Evolutionary conservation across 2,329 filamentous ascomycete species (phyloP).

Genomic region (Aureobasidium lini): DNA sequence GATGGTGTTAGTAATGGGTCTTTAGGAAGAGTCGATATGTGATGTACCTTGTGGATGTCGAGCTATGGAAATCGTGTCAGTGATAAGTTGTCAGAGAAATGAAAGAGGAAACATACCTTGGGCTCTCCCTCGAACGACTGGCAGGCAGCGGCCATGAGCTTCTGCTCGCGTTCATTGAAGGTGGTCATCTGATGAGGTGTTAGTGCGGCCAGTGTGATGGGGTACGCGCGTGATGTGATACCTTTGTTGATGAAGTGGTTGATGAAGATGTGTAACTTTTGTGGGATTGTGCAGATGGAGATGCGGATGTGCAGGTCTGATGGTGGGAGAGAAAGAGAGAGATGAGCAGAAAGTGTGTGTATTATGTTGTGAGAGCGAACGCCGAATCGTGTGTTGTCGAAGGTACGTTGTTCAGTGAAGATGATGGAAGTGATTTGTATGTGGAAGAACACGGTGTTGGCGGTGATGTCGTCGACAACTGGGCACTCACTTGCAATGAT

Average conservation of each 20-base stretch:
- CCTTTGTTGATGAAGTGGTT: not conserved
- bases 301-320: not conserved
- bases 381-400: not conserved
- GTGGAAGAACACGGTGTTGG: no score
- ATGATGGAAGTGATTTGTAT: not conserved
- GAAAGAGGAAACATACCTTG: slow-evolving; percentile 17
- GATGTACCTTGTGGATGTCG: slow-evolving; percentile 20
- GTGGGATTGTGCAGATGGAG: not conserved
- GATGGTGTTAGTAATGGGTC: not conserved
- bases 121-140: slow-evolving; percentile 24
- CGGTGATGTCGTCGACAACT: not conserved
- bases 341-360: not conserved
- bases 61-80: slow-evolving; percentile 15
- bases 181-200: not conserved
- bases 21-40: not conserved
- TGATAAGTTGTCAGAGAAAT: not conserved
- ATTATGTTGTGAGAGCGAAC: not conserved
- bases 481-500: not conserved
- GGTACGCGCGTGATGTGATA: not conserved
- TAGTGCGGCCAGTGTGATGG: not conserved
- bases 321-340: not conserved
- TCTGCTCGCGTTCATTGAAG: slow-evolving; percentile 22
- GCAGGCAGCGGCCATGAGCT: slow-evolving; percentile 22
- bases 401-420: not conserved
- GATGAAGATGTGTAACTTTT: not conserved